Evolutionary conservation across 352 stramenopile species (phyloP).

Genomic region (Discostella stelligera): DNA sequence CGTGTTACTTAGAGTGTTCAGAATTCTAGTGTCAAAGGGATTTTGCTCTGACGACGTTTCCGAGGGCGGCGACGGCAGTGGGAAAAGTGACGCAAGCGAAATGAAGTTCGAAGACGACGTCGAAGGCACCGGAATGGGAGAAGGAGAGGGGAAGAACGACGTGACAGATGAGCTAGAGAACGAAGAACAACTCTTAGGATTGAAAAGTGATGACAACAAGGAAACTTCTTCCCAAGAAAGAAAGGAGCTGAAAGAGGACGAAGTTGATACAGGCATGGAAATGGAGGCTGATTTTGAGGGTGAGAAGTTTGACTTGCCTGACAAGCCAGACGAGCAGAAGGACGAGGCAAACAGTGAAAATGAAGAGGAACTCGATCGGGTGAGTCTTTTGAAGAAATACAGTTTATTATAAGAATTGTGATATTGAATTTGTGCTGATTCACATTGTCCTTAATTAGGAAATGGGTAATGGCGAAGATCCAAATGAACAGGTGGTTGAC

Average conservation of each 20-base stretch:
- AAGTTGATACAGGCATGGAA: constrained; percentile 97
- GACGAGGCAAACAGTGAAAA: constrained; percentile 90
- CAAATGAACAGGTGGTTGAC: constrained; percentile 96
- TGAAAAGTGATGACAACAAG: constrained; percentile 91
- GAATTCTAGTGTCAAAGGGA: constrained; percentile 93
- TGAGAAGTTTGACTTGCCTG: constrained; percentile 94
- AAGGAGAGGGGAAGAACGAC: constrained; percentile 98
- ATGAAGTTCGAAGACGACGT: constrained; percentile 97
- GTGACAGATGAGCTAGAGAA: constrained; percentile 99
- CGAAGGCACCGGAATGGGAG: constrained; percentile 99
- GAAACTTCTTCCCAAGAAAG: constrained; percentile 88
- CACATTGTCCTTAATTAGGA: constrained; percentile 67
- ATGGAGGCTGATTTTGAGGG: constrained; percentile 99
- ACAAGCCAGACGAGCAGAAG: constrained; percentile 74
- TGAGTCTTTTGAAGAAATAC: not conserved
- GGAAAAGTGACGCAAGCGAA: constrained; percentile 80
- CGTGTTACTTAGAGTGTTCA: constrained; percentile 93
- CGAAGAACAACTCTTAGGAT: constrained; percentile 98
- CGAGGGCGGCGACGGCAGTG: constrained; percentile 87
- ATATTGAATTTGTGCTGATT: constrained; percentile 1
- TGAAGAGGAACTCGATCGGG: constrained; percentile 93
- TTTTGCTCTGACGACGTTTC: constrained; percentile 91
- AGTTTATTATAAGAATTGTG: no score
- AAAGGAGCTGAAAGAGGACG: constrained; percentile 86
- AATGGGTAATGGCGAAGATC: constrained; percentile 94